Evolutionary conservation across 1,139 yeast species (phyloP), one percentile per base, ranked within the genome.

Genomic region (Hanseniaspora uvarum): DNA sequence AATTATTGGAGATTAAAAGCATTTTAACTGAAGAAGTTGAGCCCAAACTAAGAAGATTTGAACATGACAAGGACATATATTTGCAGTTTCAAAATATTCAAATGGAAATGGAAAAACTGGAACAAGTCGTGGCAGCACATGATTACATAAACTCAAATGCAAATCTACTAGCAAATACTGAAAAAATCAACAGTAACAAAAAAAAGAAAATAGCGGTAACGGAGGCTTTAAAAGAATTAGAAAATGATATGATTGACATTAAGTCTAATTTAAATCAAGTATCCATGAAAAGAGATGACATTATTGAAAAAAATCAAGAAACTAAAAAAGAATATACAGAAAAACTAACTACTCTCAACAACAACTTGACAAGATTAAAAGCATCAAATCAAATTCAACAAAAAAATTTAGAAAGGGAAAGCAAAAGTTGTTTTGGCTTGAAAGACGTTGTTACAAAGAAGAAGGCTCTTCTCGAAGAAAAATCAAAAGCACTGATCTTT

Each of bases 41-140:
- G 62, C 98, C 98, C 5, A 88, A 88, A 64, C 73, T 94, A 51
- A 94, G 85, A 56, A 84, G 83, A 62, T 73, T 89, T 56, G 75
- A 94, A 57, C 76, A 77, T 55, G 96, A 92, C 63, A 89, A 88
- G 70, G 77, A 94, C 60, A 74, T 80, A 31, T 89, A 84, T 63
- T 69, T 89, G 51, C 97, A 89, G 63, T 89, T 76, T 66, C 96
- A 92, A 68, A 88, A 86, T 59, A 79, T 84, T 11, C 92, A 86
- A 62, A 75, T 85, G 10, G 92, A 87, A 61, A 72, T 86, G 58
- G 97, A 92, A 66, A 80, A 83, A 46, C 69, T 83, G 38, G 75
- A 84, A 12, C 76, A 86, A 61, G 76, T 88, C 1, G 83, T 87
- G 3, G 81, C 82, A 41, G 94, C 96, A 3, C 83, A 84, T 65